A percentile compares a stretch with the other conserved stretches of the same genome.
Conservation (phyloP, 352 stramenopile genomes). For the Phytophthora lateralis region DNA sequence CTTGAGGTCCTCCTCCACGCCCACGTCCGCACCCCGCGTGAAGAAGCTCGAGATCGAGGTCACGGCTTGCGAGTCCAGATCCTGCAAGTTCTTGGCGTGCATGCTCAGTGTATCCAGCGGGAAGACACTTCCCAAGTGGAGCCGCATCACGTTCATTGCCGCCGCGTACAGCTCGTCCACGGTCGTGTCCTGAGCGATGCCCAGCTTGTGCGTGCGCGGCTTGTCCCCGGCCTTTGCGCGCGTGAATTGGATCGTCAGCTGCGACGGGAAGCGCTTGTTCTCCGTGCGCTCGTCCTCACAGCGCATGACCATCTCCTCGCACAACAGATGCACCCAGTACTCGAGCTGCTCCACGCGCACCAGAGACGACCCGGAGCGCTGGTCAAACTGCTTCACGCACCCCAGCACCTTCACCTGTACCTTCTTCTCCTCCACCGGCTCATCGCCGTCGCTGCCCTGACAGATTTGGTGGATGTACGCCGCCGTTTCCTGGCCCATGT, state of each 20-base stretch:
- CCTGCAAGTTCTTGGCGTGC: constrained; percentile 74
- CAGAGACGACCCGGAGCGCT: constrained; percentile 54
- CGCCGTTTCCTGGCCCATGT: constrained; percentile 70
- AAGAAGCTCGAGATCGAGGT: constrained; percentile 80
- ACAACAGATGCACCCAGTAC: constrained; percentile 80
- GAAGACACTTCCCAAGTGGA: constrained; percentile 59
- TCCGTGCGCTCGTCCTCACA: constrained; percentile 80
- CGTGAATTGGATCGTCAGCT: constrained; percentile 60
- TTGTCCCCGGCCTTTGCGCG: constrained; percentile 48
- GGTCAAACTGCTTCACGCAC: constrained; percentile 83
- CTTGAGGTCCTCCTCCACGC: constrained; percentile 31
- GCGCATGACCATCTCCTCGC: constrained; percentile 77
- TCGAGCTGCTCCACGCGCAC: constrained; percentile 57
- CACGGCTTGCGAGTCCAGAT: constrained; percentile 42
- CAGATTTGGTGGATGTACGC: constrained; percentile 63
- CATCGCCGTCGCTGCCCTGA: constrained; percentile 64
- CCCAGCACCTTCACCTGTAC: constrained; percentile 66
- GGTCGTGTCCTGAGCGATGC: constrained; percentile 61
- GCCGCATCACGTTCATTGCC: constrained; percentile 56
- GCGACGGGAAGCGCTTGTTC: constrained; percentile 77
- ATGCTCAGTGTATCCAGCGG: constrained; percentile 63
- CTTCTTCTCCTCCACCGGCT: constrained; percentile 79
- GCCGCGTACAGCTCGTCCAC: constrained; percentile 60
- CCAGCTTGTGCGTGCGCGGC: constrained; percentile 51
- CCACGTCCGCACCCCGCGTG: constrained; percentile 34